These are phyloP conservation scores for Volvox reticuliferus DNA, from an alignment of 139 green algal genomes.

Conservation along the genomic window DNA sequence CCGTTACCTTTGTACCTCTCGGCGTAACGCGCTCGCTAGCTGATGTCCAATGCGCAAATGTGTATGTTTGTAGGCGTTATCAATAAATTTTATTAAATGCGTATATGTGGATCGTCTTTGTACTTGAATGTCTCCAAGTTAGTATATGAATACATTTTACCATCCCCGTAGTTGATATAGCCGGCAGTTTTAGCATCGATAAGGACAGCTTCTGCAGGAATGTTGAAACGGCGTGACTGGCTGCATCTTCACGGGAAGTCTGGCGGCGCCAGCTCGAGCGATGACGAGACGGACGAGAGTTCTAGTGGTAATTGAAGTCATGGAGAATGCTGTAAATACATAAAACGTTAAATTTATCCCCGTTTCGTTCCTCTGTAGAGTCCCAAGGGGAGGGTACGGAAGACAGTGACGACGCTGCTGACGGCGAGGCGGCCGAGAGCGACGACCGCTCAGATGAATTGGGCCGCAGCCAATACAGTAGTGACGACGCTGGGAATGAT, in stretches of 20 bases:
- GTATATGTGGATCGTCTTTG: too few relatives aligned
- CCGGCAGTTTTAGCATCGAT: too few relatives aligned
- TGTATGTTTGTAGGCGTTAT: too few relatives aligned
- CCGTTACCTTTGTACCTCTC: too few relatives aligned
- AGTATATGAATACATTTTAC: too few relatives aligned
- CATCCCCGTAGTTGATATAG: too few relatives aligned
- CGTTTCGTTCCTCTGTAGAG: neutral
- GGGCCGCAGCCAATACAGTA: neutral
- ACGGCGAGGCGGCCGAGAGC: slow-evolving; percentile 9
- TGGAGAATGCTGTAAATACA: neutral
- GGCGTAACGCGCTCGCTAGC: too few relatives aligned
- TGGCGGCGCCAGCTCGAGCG: slow-evolving; percentile 30
- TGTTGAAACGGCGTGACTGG: slow-evolving; percentile 37
- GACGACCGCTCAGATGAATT: neutral
- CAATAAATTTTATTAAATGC: too few relatives aligned
- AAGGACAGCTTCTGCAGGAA: neutral
- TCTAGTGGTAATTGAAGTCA: neutral
- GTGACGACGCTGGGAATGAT: neutral
- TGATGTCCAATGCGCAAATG: too few relatives aligned
- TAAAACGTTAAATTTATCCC: neutral
- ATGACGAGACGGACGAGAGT: neutral
- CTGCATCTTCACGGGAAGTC: slow-evolving; percentile 11
- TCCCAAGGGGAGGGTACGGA: neutral
- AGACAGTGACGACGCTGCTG: neutral
- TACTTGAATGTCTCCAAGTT: too few relatives aligned